Evolutionary conservation across 345 rosid species (phyloP).

Genomic region (Sisymbrium irio): DNA sequence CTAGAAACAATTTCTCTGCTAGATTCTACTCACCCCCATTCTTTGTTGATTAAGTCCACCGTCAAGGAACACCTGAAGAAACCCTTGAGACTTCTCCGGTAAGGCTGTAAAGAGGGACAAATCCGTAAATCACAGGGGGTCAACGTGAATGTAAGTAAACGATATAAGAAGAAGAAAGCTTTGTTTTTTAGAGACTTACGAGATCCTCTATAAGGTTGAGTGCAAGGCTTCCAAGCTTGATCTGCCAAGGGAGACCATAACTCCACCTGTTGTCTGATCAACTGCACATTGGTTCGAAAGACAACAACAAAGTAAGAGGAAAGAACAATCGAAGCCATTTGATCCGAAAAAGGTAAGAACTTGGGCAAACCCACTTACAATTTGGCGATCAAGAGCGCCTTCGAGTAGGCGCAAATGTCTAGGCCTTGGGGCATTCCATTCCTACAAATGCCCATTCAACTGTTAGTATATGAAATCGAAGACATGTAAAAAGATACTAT

Average conservation of each 20-base stretch:
- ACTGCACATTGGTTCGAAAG: conserved; percentile 36
- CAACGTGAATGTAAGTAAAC: neutral
- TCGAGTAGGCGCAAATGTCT: conserved; percentile 58
- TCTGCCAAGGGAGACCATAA: conserved; percentile 83
- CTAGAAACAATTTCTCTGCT: neutral
- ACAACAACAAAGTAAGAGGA: neutral
- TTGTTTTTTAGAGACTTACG: conserved; percentile 44
- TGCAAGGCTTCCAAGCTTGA: conserved; percentile 87
- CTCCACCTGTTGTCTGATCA: conserved; percentile 55
- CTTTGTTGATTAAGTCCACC: conserved; percentile 98
- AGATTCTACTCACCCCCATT: conserved; percentile 73
- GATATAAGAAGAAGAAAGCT: neutral
- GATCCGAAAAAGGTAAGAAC: neutral
- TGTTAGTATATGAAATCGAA: neutral
- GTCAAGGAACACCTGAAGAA: conserved; percentile 89
- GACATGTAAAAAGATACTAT: neutral
- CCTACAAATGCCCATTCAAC: conserved; percentile 49
- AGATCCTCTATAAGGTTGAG: conserved; percentile 20
- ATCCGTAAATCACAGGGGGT: neutral
- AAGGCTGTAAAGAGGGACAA: conserved; percentile 45
- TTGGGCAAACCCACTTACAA: conserved; percentile 48
- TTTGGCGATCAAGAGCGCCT: conserved; percentile 57
- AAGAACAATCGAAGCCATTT: neutral
- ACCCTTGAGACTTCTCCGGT: conserved; percentile 58
- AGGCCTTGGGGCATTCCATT: conserved; percentile 94